phyloP scores from a whole-genome alignment of 495 filamentous ascomycete species.

The Neurospora pannonica region DNA sequence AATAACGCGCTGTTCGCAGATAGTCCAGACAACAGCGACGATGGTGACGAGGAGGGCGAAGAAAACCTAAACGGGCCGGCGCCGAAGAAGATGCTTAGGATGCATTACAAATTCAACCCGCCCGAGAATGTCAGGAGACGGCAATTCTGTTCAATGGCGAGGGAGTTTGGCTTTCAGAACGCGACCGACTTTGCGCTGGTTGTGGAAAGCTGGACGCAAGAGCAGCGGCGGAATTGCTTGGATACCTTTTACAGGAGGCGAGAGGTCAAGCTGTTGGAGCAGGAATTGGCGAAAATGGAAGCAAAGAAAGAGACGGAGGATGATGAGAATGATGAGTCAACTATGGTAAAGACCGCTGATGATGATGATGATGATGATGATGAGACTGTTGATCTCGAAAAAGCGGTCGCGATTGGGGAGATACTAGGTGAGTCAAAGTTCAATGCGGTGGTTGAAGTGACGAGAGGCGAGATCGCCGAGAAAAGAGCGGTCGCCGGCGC shows the following conservation, averaged over 20 bases:
- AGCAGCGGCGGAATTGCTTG: slow-evolving; percentile 66
- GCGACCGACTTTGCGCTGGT: slow-evolving; percentile 84
- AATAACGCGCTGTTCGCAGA: slow-evolving; percentile 26
- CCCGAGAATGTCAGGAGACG: slow-evolving; percentile 63
- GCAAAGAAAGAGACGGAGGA: slow-evolving; percentile 1
- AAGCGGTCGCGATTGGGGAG: not conserved
- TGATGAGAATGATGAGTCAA: not conserved
- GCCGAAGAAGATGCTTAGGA: slow-evolving; percentile 21
- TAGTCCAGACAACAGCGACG: slow-evolving; percentile 12
- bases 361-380: not conserved
- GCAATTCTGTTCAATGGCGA: slow-evolving; percentile 88
- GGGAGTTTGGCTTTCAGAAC: slow-evolving; percentile 63
- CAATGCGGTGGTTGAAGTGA: not conserved
- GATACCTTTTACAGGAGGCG: slow-evolving; percentile 66
- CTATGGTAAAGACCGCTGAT: not conserved
- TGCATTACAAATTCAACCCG: slow-evolving; percentile 62
- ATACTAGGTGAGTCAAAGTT: not conserved
- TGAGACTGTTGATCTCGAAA: not conserved
- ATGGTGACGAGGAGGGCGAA: not conserved
- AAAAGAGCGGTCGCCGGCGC: not conserved
- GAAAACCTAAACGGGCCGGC: not conserved
- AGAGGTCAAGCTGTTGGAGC: slow-evolving; percentile 27
- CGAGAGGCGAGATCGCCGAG: not conserved
- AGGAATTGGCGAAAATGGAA: slow-evolving; percentile 8
- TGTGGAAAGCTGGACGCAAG: slow-evolving; percentile 90